phyloP scores from a whole-genome alignment of 225 moss, liverwort and hornwort genomes.

The Pseudisothecium myosuroides region DNA sequence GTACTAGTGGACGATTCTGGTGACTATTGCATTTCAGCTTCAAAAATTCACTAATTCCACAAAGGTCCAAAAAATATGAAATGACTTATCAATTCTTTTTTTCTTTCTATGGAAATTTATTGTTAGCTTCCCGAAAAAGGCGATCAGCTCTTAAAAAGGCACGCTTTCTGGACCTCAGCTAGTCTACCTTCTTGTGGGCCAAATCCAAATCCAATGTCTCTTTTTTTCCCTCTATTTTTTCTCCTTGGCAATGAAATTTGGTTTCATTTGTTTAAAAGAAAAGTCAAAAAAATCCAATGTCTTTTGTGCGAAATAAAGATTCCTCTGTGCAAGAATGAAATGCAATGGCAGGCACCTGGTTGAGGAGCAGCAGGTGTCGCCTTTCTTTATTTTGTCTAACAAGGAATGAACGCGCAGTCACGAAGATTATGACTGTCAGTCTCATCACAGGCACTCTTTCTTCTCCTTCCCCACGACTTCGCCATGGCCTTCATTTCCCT shows the following conservation, averaged over 20 bases:
- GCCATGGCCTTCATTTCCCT: not conserved
- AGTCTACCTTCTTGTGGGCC: not conserved
- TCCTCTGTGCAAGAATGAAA: not conserved
- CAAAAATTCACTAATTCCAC: too few relatives aligned
- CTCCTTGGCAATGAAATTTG: too few relatives aligned
- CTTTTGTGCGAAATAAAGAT: not conserved
- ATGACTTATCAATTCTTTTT: too few relatives aligned
- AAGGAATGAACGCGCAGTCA: not conserved
- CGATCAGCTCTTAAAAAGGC: not conserved
- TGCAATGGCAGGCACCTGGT: not conserved
- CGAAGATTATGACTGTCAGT: not conserved
- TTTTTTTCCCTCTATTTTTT: too few relatives aligned
- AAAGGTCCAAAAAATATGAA: not conserved
- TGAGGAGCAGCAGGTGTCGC: too few relatives aligned
- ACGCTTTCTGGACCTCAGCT: not conserved
- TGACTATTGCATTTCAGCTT: rapidly evolving
- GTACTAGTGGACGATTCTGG: rapidly evolving
- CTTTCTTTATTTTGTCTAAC: not conserved
- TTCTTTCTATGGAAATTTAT: not conserved
- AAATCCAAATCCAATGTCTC: too few relatives aligned
- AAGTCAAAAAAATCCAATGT: too few relatives aligned
- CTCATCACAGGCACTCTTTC: not conserved
- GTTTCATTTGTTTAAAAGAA: too few relatives aligned
- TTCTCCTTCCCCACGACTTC: not conserved
- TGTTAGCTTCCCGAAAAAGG: not conserved